Percentiles rank a stretch among this genome's conserved stretches.
Conservation (phyloP, 192 early-diverging fungal genomes). For the Backusella liffmaniae region DNA sequence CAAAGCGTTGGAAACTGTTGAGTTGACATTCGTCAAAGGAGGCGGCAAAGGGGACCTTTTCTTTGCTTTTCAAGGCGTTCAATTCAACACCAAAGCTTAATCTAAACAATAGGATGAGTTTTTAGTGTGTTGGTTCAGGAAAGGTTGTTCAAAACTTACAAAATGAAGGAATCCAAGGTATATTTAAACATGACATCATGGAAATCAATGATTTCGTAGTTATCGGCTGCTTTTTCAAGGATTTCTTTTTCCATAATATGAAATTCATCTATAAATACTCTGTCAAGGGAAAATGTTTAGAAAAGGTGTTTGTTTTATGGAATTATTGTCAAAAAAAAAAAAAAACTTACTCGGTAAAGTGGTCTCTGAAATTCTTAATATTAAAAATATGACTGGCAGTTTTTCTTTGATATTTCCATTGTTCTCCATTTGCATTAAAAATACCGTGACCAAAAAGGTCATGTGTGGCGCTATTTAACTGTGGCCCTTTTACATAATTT, state of each 20-base stretch:
- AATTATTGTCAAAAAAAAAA: no score
- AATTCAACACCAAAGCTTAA: slow-evolving; percentile 49
- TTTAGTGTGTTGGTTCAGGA: not conserved
- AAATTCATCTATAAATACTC: slow-evolving; percentile 33
- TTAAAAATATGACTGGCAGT: slow-evolving; percentile 38
- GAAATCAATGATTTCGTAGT: slow-evolving; percentile 36
- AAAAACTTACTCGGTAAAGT: slow-evolving; percentile 29
- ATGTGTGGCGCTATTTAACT: slow-evolving; percentile 39
- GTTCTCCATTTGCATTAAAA: slow-evolving; percentile 65
- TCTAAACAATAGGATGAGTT: not conserved
- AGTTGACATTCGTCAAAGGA: slow-evolving; percentile 54
- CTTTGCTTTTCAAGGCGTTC: slow-evolving; percentile 37
- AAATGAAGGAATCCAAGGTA: slow-evolving; percentile 47
- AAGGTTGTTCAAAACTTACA: slow-evolving; percentile 17
- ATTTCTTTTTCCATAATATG: slow-evolving; percentile 15
- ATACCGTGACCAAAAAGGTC: slow-evolving; percentile 67
- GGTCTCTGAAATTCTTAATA: slow-evolving; percentile 40
- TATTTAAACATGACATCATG: slow-evolving; percentile 46
- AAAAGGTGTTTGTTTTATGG: not conserved
- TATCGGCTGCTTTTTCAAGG: slow-evolving; percentile 30
- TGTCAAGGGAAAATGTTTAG: not conserved
- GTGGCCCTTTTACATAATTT: slow-evolving; percentile 42
- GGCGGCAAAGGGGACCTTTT: slow-evolving; percentile 45
- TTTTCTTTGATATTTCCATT: slow-evolving; percentile 55
- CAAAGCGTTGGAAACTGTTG: slow-evolving; percentile 32